Evolutionary conservation across 139 green algal species (phyloP), one percentile per base, ranked within the genome.

Genomic region (Picochlorum costavermella): DNA sequence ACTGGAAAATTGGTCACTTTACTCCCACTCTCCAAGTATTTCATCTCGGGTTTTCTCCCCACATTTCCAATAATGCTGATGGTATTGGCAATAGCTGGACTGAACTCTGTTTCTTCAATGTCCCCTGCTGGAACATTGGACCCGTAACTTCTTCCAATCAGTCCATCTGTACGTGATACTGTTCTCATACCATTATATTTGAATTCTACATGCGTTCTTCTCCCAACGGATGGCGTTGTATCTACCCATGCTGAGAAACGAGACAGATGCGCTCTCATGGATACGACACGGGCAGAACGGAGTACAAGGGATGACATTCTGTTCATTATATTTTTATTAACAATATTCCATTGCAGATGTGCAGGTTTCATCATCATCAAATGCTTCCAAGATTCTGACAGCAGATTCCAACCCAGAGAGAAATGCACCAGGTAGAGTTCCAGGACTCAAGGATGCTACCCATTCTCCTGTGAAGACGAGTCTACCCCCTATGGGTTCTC

Each of bases 391-490:
- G 25, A 66, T 55, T 23, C 36, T 56, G 10, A 23, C 6, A 13
- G 60, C 60, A 23, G 51, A 40, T 23, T 43, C 62, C 37, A 55
- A 6, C 12, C 69, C 69, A 4, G 69, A 65, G 23, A 65, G 51
- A 31, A 44, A 58, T 1, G 69, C 69, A 8, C 69, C 69, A 13
- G 65, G 62, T 28, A 75, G 43, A 2, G 69, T 65, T 16, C 28
- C 31, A 5, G 69, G 69, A 28, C 56, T 23, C 3, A 14, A 13
- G 14, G 51, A 46, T 9, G 30, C 55, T 0, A 46, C 16, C 5
- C 49, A 63, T 55, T 75, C 69, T 2, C 69, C 69, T 2, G 69
- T 63, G 16, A 75, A 48, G 36, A 75, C 6, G 28, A 75, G 33
- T 6, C 25, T 55, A 28, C 69, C 43, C 17, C 62, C 61, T 30